Conservation (phyloP, 2,329 filamentous ascomycete genomes). For the Aspergillus clavatus region DNA sequence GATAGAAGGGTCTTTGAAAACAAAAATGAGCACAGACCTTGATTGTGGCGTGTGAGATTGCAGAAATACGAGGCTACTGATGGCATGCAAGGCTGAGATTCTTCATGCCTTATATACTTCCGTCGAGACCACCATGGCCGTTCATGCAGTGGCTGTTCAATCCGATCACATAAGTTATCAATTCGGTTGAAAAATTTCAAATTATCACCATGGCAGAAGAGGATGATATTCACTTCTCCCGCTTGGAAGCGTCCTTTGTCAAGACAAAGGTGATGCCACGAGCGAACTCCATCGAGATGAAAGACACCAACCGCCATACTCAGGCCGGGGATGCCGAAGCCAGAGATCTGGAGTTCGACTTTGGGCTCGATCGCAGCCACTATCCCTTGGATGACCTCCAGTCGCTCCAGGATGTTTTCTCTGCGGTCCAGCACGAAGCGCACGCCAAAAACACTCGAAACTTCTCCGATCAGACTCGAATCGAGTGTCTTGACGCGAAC, state of each 20-base stretch:
- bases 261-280: conserved; percentile 10
- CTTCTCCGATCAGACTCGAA: conserved; percentile 8
- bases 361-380: conserved; percentile 3
- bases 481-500: conserved; percentile 10
- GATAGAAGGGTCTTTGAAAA: too few species aligned
- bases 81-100: too few species aligned
- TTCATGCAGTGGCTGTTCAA: too few species aligned
- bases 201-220: not conserved
- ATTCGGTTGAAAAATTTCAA: too few species aligned
- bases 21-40: too few species aligned
- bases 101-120: too few species aligned
- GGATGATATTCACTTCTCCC: conserved; percentile 6
- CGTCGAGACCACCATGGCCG: too few species aligned
- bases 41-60: too few species aligned
- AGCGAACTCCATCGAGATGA: conserved; percentile 10
- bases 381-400: conserved; percentile 11
- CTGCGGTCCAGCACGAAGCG: conserved; percentile 11
- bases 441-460: conserved; percentile 11
- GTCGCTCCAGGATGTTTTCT: conserved; percentile 17
- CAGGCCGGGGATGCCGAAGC: conserved; percentile 4
- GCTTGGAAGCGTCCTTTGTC: conserved; percentile 10
- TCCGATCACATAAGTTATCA: too few species aligned
- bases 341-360: conserved; percentile 14
- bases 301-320: conserved; percentile 12
- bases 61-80: too few species aligned